Evolutionary conservation across 2,329 filamentous ascomycete genomes (phyloP), one percentile per base, ranked within the genome.

Genomic region (Aphanocladium album): DNA sequence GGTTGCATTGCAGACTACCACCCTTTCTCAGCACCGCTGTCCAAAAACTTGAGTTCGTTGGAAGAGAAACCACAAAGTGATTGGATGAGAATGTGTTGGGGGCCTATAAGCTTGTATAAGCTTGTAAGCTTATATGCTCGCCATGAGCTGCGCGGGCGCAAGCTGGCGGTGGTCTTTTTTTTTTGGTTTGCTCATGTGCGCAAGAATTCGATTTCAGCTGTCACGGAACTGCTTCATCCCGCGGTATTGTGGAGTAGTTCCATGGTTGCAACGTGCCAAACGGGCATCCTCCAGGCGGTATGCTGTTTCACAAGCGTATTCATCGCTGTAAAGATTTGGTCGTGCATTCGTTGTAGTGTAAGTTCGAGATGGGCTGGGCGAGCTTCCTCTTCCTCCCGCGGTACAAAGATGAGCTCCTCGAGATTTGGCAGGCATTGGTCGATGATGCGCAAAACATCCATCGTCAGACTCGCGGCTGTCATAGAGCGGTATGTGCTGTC

Each of bases 321-420:
- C 41, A 79, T 65, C 11, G 76, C 76, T 68, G 50, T 72, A 68
- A 4, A 68, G 68, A 62, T 23, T 11, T 59, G 56, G 12, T 35
- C 27, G 27, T 50, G 41, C 25, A 55, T 54, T n/a, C 55, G 55
- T 21, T 56, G 51, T 53, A 74, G 67, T 33, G 64, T 63, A 7
- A 71, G 68, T 45, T 73, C 67, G 14, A 72, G 65, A 33, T 73
- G 67, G 16, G 63, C 65, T 27, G 65, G 64, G 39, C 69, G 66
- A 23, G 67, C 61, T 50, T 69, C 68, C 56, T 73, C 71, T 45
- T 74, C 71, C 35, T 74, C 72, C 21, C 72, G 69, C 23, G 76
- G 76, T 45, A 82, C 74, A 59, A 82, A 77, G 45, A 78, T 69
- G 47, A 82, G 70, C 63, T 77, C 75, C 59, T 76, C 67, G 6